Base-by-base conservation (phyloP, 768 basidiomycete genomes). In the Lactifluus hygrophoroides region DNA sequence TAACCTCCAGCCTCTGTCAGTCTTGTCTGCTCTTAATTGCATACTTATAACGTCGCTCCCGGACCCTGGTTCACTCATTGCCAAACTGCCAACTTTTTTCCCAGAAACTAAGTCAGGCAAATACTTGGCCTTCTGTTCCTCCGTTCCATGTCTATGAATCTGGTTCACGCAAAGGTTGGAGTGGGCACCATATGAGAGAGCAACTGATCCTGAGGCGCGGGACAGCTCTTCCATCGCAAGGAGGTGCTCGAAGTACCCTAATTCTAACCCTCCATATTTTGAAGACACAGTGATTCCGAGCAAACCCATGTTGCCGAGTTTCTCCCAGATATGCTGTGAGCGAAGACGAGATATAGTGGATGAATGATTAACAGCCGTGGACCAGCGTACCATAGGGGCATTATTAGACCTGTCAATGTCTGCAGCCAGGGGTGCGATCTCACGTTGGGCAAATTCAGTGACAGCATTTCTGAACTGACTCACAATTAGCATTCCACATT, bases 11-110 rank as follows among this genome's bases (percentile, higher is more conserved):
- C 90, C 86, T 42, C 84, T 88, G 27, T 80, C 73, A 5, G 85
- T 76, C 74, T 87, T 88, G 64, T 87, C 85, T 23, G 93, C 93
- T 59, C 79, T 84, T 57, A 93, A 74, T 66, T 77, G 78, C 94
- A 97, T 97, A 67, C 90, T 90, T 19, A 96, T 84, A n/a, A 97
- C 94, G 72, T 97, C 94, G 67, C 90, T 93, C 56, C 94, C 94
- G 65, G 86, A 85, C 16, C 88, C 91, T 2, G 87, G 79, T 74
- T 97, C 94, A 65, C 88, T 91, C 94, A 97, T 97, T 2, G 94
- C 94, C 60, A 97, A 75, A 65, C 88, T 85, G 38, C 94, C 94
- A 30, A 97, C 81, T 69, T 89, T 87, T 67, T 76, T 81, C 21
- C 94, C 94, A 28, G 81, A 77, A 37, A 95, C 74, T 45, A 96